phyloP scores from a whole-genome alignment of 2,329 filamentous ascomycete species.

The Beauveria bassiana region DNA sequence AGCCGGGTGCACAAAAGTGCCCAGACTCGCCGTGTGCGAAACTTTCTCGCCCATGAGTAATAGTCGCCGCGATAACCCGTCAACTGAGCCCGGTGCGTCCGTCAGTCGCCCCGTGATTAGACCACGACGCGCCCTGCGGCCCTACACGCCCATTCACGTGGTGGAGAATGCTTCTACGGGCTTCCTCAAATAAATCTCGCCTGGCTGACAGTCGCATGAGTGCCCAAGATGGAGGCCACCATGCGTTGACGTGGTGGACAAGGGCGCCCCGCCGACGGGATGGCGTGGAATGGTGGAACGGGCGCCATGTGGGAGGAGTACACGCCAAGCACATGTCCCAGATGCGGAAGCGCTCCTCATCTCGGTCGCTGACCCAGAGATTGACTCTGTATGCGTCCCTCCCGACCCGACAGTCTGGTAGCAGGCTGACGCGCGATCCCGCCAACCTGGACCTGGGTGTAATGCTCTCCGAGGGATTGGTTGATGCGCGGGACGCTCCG shows the following conservation, averaged over 20 bases:
- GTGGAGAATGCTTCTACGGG: neutral
- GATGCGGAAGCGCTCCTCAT: conserved; percentile 6
- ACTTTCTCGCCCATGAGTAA: neutral
- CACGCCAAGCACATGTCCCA: neutral
- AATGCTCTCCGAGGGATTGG: conserved; percentile 7
- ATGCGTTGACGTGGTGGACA: conserved; percentile 7
- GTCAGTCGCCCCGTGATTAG: neutral
- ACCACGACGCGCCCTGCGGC: neutral
- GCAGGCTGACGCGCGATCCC: conserved; percentile 6
- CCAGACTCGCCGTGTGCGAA: neutral
- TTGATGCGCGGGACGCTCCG: conserved; percentile 13
- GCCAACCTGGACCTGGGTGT: conserved; percentile 8
- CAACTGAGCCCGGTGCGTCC: conserved; percentile 5
- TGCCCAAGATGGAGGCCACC: conserved; percentile 9
- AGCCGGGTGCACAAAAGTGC: neutral
- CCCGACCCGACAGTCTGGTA: conserved; percentile 6
- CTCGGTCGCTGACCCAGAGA: conserved; percentile 3
- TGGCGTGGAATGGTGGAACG: neutral
- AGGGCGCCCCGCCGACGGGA: conserved; percentile 6
- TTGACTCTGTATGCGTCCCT: neutral
- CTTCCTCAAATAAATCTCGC: neutral
- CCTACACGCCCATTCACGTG: neutral
- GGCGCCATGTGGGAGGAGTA: neutral
- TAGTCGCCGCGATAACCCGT: neutral
- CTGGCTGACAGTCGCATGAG: conserved; percentile 1